A percentile compares a stretch with the other conserved stretches of the same genome.
These are phyloP conservation scores for Diplodia corticola DNA, from an alignment of 2,329 filamentous ascomycete species.

Conservation along the genomic window DNA sequence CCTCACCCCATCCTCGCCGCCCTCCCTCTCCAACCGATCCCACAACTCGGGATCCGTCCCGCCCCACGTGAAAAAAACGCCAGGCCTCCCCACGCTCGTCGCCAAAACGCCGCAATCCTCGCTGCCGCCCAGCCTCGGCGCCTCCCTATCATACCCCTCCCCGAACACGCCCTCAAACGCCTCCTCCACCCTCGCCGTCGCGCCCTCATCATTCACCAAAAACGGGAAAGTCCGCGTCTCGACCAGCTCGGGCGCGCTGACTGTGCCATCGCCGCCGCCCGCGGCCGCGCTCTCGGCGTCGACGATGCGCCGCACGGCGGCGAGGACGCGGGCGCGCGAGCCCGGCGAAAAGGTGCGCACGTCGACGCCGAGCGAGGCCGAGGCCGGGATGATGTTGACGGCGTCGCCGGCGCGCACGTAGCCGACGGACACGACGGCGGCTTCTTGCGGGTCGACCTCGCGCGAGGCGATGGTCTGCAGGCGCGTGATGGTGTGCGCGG, in stretches of 20 bases:
- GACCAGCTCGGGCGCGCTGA: slow-evolving; percentile 46
- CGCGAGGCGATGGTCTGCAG: slow-evolving; percentile 61
- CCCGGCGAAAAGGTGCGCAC: slow-evolving; percentile 50
- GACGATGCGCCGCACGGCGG: slow-evolving; percentile 55
- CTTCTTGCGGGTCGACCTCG: slow-evolving; percentile 55
- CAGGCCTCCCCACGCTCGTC: slow-evolving; percentile 51
- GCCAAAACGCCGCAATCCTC: slow-evolving; percentile 63
- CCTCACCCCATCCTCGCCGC: slow-evolving; percentile 45
- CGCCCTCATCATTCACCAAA: slow-evolving; percentile 53
- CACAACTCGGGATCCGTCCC: slow-evolving; percentile 53
- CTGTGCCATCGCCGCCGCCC: slow-evolving; percentile 42
- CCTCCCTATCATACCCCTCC: slow-evolving; percentile 40
- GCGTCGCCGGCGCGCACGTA: slow-evolving; percentile 60
- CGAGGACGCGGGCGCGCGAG: slow-evolving; percentile 51
- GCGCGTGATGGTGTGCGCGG: slow-evolving; percentile 56
- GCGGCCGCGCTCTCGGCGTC: slow-evolving; percentile 56
- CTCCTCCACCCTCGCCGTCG: slow-evolving; percentile 45
- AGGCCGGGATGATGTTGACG: slow-evolving; percentile 61
- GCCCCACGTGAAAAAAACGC: slow-evolving; percentile 59
- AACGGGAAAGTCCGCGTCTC: slow-evolving; percentile 49
- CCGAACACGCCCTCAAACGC: slow-evolving; percentile 50
- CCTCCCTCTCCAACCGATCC: slow-evolving; percentile 46
- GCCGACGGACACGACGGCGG: slow-evolving; percentile 60
- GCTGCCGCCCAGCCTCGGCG: slow-evolving; percentile 47
- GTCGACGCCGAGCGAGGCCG: slow-evolving; percentile 57